Base-by-base conservation (phyloP, 1,284 basidiomycete species). In the Moesziomyces sp. region DNA sequence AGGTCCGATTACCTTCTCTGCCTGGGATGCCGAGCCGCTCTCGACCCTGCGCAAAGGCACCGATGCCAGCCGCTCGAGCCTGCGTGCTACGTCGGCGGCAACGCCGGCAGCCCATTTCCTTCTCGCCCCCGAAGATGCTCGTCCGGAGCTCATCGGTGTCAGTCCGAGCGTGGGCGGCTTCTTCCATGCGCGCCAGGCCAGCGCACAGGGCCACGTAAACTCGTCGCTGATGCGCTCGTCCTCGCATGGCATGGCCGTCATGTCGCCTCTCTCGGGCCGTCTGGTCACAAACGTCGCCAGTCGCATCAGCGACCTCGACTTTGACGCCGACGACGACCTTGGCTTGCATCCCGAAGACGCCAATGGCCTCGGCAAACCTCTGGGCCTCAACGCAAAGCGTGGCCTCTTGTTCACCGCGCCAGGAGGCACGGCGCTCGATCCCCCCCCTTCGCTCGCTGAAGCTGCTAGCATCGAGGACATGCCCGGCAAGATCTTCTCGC, bases 241-340 rank as follows among this genome's bases (percentile, higher is more conserved):
- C 5, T 65, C 71, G 26, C 66, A 66, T 13, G 71, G 62, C 16
- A 51, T 65, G 2, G 62, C 66, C 40, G 61, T 74, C 57, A 65
- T 74, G 66, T 74, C 71, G 35, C 71, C 71, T 8, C 71, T 74
- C 13, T 74, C 71, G 6, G 66, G 71, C 38, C 66, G 71, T 11
- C 62, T 74, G 6, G 60, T 69, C 28, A 50, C 71, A 21, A 51
- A 51, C 30, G 61, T 66, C 10, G 52, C 61, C 23, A 66, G 61
- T 30, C 61, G 71, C 11, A 69, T 76, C 26, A 52, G 62, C 65
- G 65, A 72, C 44, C 65, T 76, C 43, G 74, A 72, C 43, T 72
- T 76, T 46, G 69, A 73, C n/a, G 60, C 62, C 23, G 71, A 74
- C 5, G 71, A 74, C 26, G 62, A 61, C 30, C 54, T 69, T 21